A percentile compares a stretch with the other conserved stretches of the same genome.
These are phyloP conservation scores for Colletotrichum musae DNA, from an alignment of 2,329 filamentous ascomycete genomes.

Conservation along the genomic window DNA sequence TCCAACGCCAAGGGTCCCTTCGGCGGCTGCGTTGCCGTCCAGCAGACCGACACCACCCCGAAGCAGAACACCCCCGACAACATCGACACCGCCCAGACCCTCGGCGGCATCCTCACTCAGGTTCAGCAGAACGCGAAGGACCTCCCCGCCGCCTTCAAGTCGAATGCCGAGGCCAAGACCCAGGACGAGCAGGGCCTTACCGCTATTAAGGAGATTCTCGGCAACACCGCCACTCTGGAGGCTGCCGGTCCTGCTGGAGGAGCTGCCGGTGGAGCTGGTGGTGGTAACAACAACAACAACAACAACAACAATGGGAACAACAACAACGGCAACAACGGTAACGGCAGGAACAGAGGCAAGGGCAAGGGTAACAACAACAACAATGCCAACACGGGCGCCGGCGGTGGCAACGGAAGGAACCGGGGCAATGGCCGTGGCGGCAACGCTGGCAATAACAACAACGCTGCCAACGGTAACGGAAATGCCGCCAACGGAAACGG, in stretches of 20 bases:
- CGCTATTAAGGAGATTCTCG: conserved; percentile 56
- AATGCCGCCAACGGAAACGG: background rate
- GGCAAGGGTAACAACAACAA: conserved; percentile 4
- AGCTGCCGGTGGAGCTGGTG: conserved; percentile 15
- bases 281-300: conserved; percentile 34
- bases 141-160: conserved; percentile 57
- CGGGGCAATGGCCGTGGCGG: background rate
- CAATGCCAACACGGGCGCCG: background rate
- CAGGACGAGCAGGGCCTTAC: conserved; percentile 52
- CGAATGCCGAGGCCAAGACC: conserved; percentile 56
- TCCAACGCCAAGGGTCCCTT: conserved; percentile 70
- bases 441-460: background rate
- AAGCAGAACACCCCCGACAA: conserved; percentile 59
- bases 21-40: conserved; percentile 70
- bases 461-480: background rate
- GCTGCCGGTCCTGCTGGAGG: conserved; percentile 47
- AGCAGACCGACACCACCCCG: conserved; percentile 63
- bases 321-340: background rate
- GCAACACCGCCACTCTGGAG: conserved; percentile 49
- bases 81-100: conserved; percentile 62
- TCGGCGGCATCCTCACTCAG: conserved; percentile 63
- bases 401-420: conserved; percentile 2
- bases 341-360: background rate
- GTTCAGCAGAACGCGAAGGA: conserved; percentile 67
- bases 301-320: conserved; percentile 15